Base-by-base conservation (phyloP, 169 alveolate genomes). In the Cryptosporidium sp. region DNA sequence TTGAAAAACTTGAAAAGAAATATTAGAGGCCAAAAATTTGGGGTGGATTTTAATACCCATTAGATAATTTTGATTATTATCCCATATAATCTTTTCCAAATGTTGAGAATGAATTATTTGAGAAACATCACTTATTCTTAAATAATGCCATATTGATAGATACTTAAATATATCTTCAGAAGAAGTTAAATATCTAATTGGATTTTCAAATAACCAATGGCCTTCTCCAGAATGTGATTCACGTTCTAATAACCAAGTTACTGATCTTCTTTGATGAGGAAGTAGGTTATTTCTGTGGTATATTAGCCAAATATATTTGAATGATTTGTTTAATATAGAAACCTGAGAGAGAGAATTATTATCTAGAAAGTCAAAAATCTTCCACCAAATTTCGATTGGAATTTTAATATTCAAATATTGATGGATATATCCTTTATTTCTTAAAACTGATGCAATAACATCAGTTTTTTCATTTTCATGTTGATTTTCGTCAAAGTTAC, bases 241-340 rank as follows among this genome's bases (percentile, higher is more conserved):
- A 45, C 89, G 52, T 65, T 80, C 39, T 42, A 80, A 33, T n/a
- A 80, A 18, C 75, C 72, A 60, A 3, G 69, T 37, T 10, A 80
- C 89, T 7, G 89, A 80, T 80, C 52, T 60, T 80, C 89, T 61
- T 21, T 80, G 89, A 1, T 80, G 89, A 23, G 89, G 89, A 21
- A 80, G 60, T n/a, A 80, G 31, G 31, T 35, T 12, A 80, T 80
- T 80, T 42, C 68, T 60, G 10, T 61, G 48, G 39, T 80, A 65
- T 23, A 39, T 26, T n/a, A 80, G n/a, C 89, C 89, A 80, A 14
- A 60, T 51, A 14, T n/a, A 29, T 5, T 7, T 23, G 48, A 80
- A 18, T 5, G 60, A 37, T 12, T 48, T 62, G 45, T 65, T 42
- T 16, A 51, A 18, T 1, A 1, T 9, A 26, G 80, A 26, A 14